Evolutionary conservation across 2,329 filamentous ascomycete species (phyloP), one percentile per base, ranked within the genome.

Genomic region (Exutisphaerella laricina): DNA sequence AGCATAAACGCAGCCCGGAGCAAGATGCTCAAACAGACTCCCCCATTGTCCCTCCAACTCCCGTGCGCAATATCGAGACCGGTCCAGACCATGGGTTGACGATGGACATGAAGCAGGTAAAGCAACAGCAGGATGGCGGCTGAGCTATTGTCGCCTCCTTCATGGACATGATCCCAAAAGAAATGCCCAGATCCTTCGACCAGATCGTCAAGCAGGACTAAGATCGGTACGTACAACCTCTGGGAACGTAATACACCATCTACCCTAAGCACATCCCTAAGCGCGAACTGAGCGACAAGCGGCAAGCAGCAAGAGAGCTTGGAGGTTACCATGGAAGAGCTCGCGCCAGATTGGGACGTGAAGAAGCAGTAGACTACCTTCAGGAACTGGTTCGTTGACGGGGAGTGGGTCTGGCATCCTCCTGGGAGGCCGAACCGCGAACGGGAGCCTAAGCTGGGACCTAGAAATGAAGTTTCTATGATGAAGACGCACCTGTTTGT

Each of bases 111-210:
- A 16, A 28, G 20, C 18, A 21, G 41, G 41, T 29, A 38, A 44
- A 44, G 41, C 41, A 8, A 28, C 20, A 8, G 34, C 41, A 10
- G 21, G 28, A 20, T 44, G 41, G 41, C 29, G 41, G 39, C 9
- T 28, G 20, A 1, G 10, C 23, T 12, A 8, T 44, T 16, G 10
- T 33, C 20, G 29, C 37, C 1, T 12, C 10, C 9, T 25, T 28
- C 28, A 28, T 32, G 17, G 35, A 29, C 29, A 32, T 31, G 35
- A 38, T 35, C 41, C 22, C 8, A 14, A 39, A 4, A 20, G 34
- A n/a, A 34, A 35, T 21, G 28, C 34, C 6, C n/a, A 29, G 12
- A 18, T 10, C n/a, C 7, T 44, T 44, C 35, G 41, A 44, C 20
- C 10, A 34, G n/a, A 5, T 44, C 12, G 28, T 39, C 35, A 20